Conservation (phyloP, 768 basidiomycete species). For the Lactarius trivialis region DNA sequence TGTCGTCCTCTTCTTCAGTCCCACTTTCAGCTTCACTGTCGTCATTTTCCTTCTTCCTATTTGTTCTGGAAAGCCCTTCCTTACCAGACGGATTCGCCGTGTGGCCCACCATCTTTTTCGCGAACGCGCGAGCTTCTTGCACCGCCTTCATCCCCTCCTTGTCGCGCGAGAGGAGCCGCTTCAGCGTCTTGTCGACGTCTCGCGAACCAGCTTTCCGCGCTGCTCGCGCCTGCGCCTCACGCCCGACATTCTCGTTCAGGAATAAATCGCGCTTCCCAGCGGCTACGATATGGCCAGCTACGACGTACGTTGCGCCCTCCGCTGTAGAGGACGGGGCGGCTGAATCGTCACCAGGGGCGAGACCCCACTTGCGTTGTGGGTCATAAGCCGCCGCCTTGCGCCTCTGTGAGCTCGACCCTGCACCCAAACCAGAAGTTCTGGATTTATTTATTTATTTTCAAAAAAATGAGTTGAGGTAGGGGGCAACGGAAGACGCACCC, state of each 20-base stretch:
- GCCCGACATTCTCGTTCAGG: slow-evolving; percentile 64
- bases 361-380: slow-evolving; percentile 67
- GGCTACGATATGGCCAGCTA: slow-evolving; percentile 71
- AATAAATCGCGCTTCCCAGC: slow-evolving; percentile 43
- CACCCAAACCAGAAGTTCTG: slow-evolving; percentile 71
- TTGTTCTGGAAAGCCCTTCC: slow-evolving; percentile 17
- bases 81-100: slow-evolving; percentile 21
- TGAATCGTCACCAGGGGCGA: slow-evolving; percentile 47
- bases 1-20: slow-evolving; percentile 23
- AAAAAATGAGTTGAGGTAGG: neutral
- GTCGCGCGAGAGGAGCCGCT: slow-evolving; percentile 55
- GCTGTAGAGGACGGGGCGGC: slow-evolving; percentile 23
- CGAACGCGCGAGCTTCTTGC: slow-evolving; percentile 50
- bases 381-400: slow-evolving; percentile 52
- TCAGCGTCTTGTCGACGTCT: slow-evolving; percentile 56
- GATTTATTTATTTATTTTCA: neutral
- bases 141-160: slow-evolving; percentile 63
- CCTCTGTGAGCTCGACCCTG: slow-evolving; percentile 10
- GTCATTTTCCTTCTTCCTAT: slow-evolving; percentile 23
- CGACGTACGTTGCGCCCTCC: slow-evolving; percentile 62
- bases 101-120: slow-evolving; percentile 27
- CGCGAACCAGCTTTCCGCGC: slow-evolving; percentile 52
- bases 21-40: slow-evolving; percentile 8
- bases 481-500: slow-evolving; percentile 49
- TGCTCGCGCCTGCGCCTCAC: slow-evolving; percentile 73